Conservation (phyloP, 2,329 filamentous ascomycete genomes). For the Trichoderma aggressivum region DNA sequence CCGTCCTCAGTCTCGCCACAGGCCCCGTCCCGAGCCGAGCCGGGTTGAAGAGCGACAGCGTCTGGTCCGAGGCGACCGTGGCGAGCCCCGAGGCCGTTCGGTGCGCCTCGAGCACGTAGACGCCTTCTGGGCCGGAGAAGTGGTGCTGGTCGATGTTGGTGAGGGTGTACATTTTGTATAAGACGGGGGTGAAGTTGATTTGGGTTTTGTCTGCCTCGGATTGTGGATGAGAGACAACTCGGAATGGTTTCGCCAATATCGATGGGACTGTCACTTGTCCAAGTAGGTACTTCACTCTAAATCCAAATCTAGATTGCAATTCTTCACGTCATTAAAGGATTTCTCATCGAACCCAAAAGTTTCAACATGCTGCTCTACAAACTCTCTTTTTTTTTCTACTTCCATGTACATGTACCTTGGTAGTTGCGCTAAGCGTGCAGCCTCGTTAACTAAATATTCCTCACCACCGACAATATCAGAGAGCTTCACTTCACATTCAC, state of each 20-base stretch:
- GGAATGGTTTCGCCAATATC: neutral
- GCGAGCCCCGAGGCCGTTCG: slow-evolving; percentile 52
- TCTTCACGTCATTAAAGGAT: neutral
- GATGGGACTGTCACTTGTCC: neutral
- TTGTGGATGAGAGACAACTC: neutral
- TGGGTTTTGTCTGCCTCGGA: neutral
- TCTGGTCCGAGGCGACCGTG: slow-evolving; percentile 67
- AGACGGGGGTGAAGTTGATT: neutral
- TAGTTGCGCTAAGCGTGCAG: slow-evolving; percentile 8
- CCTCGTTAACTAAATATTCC: slow-evolving; percentile 33
- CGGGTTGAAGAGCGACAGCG: slow-evolving; percentile 63
- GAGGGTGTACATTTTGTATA: slow-evolving; percentile 34
- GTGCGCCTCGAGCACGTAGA: slow-evolving; percentile 58
- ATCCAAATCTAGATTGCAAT: neutral
- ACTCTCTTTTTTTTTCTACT: neutral
- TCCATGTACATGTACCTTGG: neutral
- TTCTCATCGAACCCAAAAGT: neutral
- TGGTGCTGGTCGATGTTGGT: slow-evolving; percentile 30
- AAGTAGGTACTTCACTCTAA: neutral
- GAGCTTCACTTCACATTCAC: neutral
- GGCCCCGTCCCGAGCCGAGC: slow-evolving; percentile 51
- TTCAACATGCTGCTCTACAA: neutral
- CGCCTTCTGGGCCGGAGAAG: slow-evolving; percentile 33
- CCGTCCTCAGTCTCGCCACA: slow-evolving; percentile 45
- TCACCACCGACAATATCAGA: neutral